These are phyloP conservation scores for Suillus subaureus DNA, from an alignment of 768 basidiomycete genomes.

Conservation along the genomic window DNA sequence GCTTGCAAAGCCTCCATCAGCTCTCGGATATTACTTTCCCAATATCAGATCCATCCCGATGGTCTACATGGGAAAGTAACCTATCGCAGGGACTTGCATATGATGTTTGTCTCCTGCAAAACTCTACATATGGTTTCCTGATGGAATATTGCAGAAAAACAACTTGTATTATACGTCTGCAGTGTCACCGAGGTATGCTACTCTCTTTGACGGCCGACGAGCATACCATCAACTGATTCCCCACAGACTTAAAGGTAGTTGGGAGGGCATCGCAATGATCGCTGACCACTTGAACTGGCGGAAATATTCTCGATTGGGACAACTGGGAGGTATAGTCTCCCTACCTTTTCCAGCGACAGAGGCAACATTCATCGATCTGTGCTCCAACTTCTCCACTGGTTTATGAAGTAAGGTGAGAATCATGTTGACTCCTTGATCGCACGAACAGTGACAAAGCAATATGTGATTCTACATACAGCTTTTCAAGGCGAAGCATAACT, in stretches of 20 bases:
- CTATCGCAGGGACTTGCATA: conserved; percentile 28
- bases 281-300: conserved; percentile 54
- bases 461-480: conserved; percentile 16
- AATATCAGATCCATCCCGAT: conserved; percentile 45
- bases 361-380: conserved; percentile 28
- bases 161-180: conserved; percentile 56
- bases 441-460: neutral
- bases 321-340: too few relatives aligned
- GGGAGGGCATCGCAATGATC: conserved; percentile 45
- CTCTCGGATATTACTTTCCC: conserved; percentile 53
- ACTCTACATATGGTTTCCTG: conserved; percentile 16
- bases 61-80: conserved; percentile 34
- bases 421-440: neutral
- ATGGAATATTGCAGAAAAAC: conserved; percentile 28
- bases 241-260: conserved; percentile 36
- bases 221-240: neutral
- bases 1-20: conserved; percentile 52
- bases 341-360: conserved; percentile 24
- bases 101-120: conserved; percentile 30
- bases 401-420: conserved; percentile 4
- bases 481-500: conserved; percentile 55
- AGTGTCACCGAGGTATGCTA: conserved; percentile 54
- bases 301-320: conserved; percentile 54
- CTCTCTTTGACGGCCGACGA: neutral
- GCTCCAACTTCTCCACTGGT: conserved; percentile 46